Conservation (phyloP, 768 basidiomycete species). For the Boletus reticuloceps region DNA sequence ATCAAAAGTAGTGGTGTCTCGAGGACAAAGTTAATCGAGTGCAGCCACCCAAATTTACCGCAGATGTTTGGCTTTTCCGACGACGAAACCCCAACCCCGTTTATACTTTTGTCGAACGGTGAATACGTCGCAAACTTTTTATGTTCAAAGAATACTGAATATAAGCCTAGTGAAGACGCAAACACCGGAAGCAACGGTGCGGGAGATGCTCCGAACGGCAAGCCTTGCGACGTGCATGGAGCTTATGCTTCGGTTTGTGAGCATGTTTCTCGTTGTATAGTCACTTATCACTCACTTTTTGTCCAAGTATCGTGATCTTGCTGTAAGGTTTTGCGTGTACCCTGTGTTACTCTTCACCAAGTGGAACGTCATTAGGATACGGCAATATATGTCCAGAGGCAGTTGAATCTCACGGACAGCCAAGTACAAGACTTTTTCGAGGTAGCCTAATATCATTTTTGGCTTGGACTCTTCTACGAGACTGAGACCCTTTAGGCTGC, state of each 20-base stretch:
- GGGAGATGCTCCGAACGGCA: conserved; percentile 33
- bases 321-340: conserved; percentile 21
- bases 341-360: neutral
- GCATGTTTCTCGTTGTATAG: conserved; percentile 2
- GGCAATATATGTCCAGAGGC: conserved; percentile 41
- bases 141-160: neutral
- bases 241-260: conserved; percentile 34
- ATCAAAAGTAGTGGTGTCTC: neutral
- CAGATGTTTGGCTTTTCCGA: conserved; percentile 52
- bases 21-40: neutral
- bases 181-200: conserved; percentile 39
- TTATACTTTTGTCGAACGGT: conserved; percentile 53
- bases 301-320: conserved; percentile 41
- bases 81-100: conserved; percentile 43
- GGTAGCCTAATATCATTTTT: conserved; percentile 21
- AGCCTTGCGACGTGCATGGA: conserved; percentile 39
- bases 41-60: conserved; percentile 51
- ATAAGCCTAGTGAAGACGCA: conserved; percentile 39
- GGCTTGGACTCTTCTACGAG: neutral
- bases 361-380: conserved; percentile 36
- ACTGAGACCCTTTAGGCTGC: conserved; percentile 31
- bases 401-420: conserved; percentile 37
- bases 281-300: neutral
- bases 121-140: neutral
- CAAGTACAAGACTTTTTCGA: conserved; percentile 48